These are phyloP conservation scores for Purshia tridentata DNA, from an alignment of 306 rosid species.

Conservation along the genomic window DNA sequence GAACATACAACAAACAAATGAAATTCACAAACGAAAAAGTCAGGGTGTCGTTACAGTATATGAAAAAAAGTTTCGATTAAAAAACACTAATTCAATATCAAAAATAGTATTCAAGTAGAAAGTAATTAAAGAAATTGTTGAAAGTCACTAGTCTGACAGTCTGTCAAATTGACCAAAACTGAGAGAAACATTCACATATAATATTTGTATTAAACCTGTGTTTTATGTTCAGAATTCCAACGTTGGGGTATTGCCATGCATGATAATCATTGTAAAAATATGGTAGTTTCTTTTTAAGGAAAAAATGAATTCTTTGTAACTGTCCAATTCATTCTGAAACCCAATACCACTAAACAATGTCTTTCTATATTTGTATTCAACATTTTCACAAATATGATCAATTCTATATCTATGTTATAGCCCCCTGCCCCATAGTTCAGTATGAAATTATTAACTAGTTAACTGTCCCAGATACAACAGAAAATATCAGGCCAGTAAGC, in stretches of 20 bases:
- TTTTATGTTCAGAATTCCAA: not conserved
- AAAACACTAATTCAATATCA: constrained; percentile 3
- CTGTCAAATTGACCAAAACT: not conserved
- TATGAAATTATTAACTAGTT: not conserved
- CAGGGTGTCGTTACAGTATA: too few species aligned
- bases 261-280: not conserved
- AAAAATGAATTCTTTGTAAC: not conserved
- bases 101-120: not conserved
- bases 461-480: not conserved
- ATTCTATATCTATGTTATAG: not conserved
- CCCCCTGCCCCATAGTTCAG: not conserved
- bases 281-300: not conserved
- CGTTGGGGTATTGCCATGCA: too few species aligned
- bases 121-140: not conserved
- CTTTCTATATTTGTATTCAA: not conserved
- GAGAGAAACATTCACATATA: too few species aligned
- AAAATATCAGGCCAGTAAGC: not conserved
- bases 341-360: not conserved
- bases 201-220: not conserved
- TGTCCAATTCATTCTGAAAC: not conserved
- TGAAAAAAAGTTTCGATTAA: not conserved
- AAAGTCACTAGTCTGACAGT: too few species aligned
- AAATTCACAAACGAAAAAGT: too few species aligned
- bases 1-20: constrained; percentile 29
- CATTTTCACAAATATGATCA: not conserved